Base-by-base conservation (phyloP, 768 basidiomycete genomes). In the Pseudohyphozyma bogoriensis region DNA sequence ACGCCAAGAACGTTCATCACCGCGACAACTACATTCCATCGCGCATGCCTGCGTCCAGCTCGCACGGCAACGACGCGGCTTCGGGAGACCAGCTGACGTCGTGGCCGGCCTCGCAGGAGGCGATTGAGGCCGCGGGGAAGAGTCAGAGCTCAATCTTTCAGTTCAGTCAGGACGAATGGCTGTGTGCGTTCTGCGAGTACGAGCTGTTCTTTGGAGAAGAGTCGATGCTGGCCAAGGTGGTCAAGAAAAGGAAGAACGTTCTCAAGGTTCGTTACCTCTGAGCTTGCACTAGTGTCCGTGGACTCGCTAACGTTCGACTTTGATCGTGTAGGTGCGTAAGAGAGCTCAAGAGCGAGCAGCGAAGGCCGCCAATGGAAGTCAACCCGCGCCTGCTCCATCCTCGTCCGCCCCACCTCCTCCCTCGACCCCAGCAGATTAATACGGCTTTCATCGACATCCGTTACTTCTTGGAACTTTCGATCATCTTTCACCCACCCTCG, bases 1-100 rank as follows among this genome's bases (percentile, higher is more conserved):
- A 95, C 72, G 89, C 89, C 47, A 86, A 87, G 55, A 95, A 97
- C 71, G 91, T 89, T 4, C 93, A 97, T 75, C 92, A 95, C 76
- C 79, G 92, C 59, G 80, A 86, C 71, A 96, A 96, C 77, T 97
- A 91, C 75, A 82, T 91, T 46, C 88, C 89, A 20, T 90, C 89
- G 46, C 79, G 88, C 20, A 75, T 89, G 55, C 84, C 88, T 5
- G 75, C 80, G 1, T 22, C 53, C 26, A 22, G 40, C 8, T 39
- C 52, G n/a, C 20, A 31, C 18, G 16, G 82, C 85, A 63, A 77
- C 87, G 45, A 81, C 84, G 20, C 77, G 79, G 42, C 78, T 74
- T 35, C 73, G 76, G 58, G 69, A 73, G 47, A 67, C 57, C 55
- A 49, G 4, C 55, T 59, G 20, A 62, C 58, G 35, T 56, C 59